These are phyloP conservation scores for Hypoxylon sp. DNA, from an alignment of 2,329 filamentous ascomycete species.

Conservation along the genomic window DNA sequence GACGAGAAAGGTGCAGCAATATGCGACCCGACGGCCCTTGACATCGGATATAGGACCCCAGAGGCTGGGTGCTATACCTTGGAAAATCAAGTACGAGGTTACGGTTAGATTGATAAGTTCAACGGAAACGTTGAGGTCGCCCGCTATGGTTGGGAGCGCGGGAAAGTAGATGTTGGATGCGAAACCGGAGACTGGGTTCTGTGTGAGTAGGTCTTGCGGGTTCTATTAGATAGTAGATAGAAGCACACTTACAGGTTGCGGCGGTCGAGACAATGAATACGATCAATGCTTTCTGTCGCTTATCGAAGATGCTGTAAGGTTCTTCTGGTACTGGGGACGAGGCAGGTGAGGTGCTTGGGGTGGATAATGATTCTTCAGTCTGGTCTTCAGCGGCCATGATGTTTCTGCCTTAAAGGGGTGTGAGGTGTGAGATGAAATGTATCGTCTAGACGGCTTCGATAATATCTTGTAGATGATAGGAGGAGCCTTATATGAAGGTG, in stretches of 20 bases:
- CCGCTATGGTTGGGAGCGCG: slow-evolving; percentile 58
- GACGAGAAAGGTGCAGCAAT: slow-evolving; percentile 60
- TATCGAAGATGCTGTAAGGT: slow-evolving; percentile 64
- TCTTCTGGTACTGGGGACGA: slow-evolving; percentile 32
- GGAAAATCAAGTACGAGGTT: slow-evolving; percentile 64
- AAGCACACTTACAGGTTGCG: slow-evolving; percentile 61
- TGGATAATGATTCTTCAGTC: neutral
- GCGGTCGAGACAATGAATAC: slow-evolving; percentile 61
- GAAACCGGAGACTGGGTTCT: slow-evolving; percentile 54
- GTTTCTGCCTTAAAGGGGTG: neutral
- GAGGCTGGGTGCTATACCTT: slow-evolving; percentile 65
- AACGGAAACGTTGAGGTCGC: slow-evolving; percentile 56
- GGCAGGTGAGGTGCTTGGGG: slow-evolving; percentile 11
- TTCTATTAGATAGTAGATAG: neutral
- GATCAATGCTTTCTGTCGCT: slow-evolving; percentile 61
- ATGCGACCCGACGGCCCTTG: slow-evolving; percentile 61
- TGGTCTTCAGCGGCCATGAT: slow-evolving; percentile 20
- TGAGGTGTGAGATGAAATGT: neutral
- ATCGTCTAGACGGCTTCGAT: neutral
- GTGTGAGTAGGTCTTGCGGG: slow-evolving; percentile 12
- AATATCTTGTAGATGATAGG: neutral
- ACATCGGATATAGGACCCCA: slow-evolving; percentile 62
- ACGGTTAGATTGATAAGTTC: slow-evolving; percentile 58
- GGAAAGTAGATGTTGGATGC: slow-evolving; percentile 63
- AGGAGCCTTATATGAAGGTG: neutral